These are phyloP conservation scores for Plantago major DNA, from an alignment of 257 asterid species.

Conservation along the genomic window DNA sequence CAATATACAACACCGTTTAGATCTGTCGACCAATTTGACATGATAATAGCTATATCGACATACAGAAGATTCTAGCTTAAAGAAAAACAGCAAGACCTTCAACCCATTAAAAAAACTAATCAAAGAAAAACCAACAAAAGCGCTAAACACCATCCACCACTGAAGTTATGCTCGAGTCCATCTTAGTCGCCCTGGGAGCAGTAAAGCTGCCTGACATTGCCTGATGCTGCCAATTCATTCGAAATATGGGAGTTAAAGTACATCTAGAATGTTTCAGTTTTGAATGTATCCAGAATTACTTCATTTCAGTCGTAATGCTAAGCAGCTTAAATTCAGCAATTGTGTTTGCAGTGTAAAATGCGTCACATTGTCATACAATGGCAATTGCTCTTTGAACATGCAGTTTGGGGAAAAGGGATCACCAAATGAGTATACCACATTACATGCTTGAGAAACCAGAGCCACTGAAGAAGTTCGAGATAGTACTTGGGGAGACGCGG, in stretches of 20 bases:
- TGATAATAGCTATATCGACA: slow-evolving; percentile 15
- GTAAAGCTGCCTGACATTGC: slow-evolving; percentile 84
- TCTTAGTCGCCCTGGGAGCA: slow-evolving; percentile 69
- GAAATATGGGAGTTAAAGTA: slow-evolving; percentile 16
- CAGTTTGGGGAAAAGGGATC: background rate
- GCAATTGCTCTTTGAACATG: background rate
- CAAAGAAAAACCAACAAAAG: background rate
- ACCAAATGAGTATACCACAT: background rate
- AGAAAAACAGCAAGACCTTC: slow-evolving; percentile 27
- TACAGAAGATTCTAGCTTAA: slow-evolving; percentile 26
- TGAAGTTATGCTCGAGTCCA: slow-evolving; percentile 12
- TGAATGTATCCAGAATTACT: background rate
- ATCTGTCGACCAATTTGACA: slow-evolving; percentile 2
- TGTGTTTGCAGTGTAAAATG: background rate
- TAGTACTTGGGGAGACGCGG: background rate
- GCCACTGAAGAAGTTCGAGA: background rate
- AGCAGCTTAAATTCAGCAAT: background rate
- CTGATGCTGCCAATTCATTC: slow-evolving; percentile 62
- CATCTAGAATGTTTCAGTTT: too few species aligned
- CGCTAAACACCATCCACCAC: background rate
- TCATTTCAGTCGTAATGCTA: background rate
- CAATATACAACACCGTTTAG: slow-evolving; percentile 19
- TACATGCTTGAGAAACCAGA: too few species aligned
- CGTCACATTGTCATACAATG: too few species aligned
- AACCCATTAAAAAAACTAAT: slow-evolving; percentile 13